Conservation (phyloP, 176 grass and related monocot genomes). For the Oryza meyeriana region DNA sequence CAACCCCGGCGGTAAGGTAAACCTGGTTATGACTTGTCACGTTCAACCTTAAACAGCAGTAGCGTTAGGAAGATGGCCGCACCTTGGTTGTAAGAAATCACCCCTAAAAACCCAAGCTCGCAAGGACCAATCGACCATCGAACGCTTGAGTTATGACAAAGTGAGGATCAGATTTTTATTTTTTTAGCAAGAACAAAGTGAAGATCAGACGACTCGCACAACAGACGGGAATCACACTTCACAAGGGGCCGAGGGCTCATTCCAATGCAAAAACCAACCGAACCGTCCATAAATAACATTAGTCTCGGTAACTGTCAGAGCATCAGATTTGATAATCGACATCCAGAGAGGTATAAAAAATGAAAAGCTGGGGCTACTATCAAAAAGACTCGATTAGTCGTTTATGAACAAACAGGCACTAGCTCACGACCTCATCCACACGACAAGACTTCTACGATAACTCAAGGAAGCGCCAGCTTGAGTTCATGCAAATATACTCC, state of each 20-base stretch:
- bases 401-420: neutral
- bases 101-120: too few species aligned
- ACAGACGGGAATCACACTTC: neutral
- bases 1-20: too few species aligned
- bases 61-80: too few species aligned
- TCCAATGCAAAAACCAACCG: neutral
- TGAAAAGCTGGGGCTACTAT: constrained; percentile 6
- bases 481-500: neutral
- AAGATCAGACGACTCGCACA: neutral
- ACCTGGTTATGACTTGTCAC: too few species aligned
- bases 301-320: neutral
- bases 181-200: too few species aligned
- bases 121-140: too few species aligned
- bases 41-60: too few species aligned
- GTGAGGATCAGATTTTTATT: too few species aligned
- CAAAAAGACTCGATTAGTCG: neutral
- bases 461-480: neutral
- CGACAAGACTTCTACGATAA: neutral
- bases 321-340: neutral
- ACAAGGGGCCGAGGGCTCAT: neutral
- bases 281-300: neutral
- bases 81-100: too few species aligned
- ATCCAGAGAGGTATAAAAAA: neutral
- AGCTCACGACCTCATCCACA: neutral
- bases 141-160: too few species aligned